Evolutionary conservation across 768 basidiomycete genomes (phyloP).

Genomic region (Mycena kentingensis): DNA sequence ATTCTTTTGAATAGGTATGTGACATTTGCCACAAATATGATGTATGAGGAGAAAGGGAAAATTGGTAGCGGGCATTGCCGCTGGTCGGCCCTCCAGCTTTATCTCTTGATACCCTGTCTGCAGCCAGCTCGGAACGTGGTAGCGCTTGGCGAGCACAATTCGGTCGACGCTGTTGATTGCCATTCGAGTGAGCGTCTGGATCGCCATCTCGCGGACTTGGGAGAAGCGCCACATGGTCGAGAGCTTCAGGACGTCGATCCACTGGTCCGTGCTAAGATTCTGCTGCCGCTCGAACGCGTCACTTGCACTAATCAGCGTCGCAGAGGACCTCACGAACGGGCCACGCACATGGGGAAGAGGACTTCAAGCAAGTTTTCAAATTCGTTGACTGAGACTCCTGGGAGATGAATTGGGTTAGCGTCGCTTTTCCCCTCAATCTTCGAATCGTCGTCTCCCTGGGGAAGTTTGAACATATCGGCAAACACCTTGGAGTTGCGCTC

Average conservation of each 20-base stretch:
- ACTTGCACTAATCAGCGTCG: no score
- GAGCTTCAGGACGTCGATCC: constrained; percentile 1
- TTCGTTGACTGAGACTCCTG: not conserved
- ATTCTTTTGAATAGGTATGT: no score
- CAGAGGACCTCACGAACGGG: not conserved
- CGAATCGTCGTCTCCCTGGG: not conserved
- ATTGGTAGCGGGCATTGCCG: no score
- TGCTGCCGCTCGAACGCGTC: not conserved
- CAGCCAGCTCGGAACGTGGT: not conserved
- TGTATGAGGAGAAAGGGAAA: no score
- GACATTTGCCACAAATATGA: no score
- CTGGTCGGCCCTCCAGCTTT: no score
- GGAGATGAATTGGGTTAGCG: not conserved
- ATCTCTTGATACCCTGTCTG: not conserved
- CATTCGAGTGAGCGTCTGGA: not conserved
- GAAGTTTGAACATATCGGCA: not conserved
- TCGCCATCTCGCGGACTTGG: not conserved
- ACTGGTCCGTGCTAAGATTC: constrained; percentile 3
- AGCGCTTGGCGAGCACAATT: not conserved
- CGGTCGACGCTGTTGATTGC: not conserved
- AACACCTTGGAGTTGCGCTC: not conserved
- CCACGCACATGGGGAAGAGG: not conserved
- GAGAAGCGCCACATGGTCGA: not conserved
- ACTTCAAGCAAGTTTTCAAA: constrained; percentile 5
- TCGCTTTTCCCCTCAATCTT: constrained; percentile 1